phyloP scores from a whole-genome alignment of 2,329 filamentous ascomycete species.

The Apiospora saccharicola region DNA sequence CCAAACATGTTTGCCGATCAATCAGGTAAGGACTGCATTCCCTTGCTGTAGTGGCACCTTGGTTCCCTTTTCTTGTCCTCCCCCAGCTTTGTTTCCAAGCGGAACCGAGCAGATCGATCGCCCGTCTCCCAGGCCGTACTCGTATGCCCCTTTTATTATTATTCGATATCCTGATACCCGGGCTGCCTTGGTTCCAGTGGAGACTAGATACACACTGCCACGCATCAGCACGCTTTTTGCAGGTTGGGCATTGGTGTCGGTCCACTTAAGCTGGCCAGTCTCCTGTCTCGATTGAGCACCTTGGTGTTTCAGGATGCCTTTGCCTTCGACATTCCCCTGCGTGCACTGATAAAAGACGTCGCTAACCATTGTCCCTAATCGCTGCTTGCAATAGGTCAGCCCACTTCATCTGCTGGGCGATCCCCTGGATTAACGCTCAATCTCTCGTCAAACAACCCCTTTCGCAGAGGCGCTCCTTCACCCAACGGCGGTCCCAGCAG shows the following conservation, averaged over 20 bases:
- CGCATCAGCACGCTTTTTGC: constrained; percentile 19
- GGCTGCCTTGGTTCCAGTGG: constrained; percentile 22
- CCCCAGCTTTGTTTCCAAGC: constrained; percentile 22
- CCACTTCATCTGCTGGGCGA: constrained; percentile 42
- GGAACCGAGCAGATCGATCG: constrained; percentile 14
- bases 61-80: constrained; percentile 3
- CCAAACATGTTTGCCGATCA: constrained; percentile 29
- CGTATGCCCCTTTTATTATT: constrained; percentile 2
- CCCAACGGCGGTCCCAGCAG: constrained; percentile 44
- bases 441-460: constrained; percentile 84
- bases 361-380: constrained; percentile 39
- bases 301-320: constrained; percentile 56
- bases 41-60: constrained; percentile 24
- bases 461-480: constrained; percentile 75
- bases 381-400: constrained; percentile 46
- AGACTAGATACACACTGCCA: constrained; percentile 22
- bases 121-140: not conserved
- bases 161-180: constrained; percentile 23
- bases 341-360: constrained; percentile 34
- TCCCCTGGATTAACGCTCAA: constrained; percentile 67
- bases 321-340: constrained; percentile 52
- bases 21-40: constrained; percentile 28
- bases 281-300: constrained; percentile 54
- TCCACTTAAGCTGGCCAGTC: constrained; percentile 49
- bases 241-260: constrained; percentile 31